A percentile compares a stretch with the other conserved stretches of the same genome.
Conservation (phyloP, 2,329 filamentous ascomycete genomes). For the Didymella keratinophila region DNA sequence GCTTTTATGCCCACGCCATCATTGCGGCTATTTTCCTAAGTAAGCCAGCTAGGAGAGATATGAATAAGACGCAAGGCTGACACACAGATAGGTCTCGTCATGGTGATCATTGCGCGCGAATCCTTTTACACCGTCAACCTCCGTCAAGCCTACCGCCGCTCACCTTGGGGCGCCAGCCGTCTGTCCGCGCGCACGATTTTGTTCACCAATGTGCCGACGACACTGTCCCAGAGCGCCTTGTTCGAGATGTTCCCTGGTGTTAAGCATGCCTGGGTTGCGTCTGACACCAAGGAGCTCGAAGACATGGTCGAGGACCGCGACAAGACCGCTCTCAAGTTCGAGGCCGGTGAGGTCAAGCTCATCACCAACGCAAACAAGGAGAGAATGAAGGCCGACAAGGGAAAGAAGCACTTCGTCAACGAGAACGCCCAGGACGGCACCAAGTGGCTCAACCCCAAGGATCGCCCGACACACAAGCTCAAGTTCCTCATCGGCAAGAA, state of each 20-base stretch:
- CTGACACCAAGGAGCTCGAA: conserved; percentile 55
- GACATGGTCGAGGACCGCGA: conserved; percentile 56
- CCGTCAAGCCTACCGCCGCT: conserved; percentile 58
- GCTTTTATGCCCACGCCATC: conserved; percentile 56
- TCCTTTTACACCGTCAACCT: conserved; percentile 58
- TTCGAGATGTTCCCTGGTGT: conserved; percentile 53
- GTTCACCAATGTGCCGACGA: conserved; percentile 57
- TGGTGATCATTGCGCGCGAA: conserved; percentile 56
- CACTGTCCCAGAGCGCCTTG: conserved; percentile 50
- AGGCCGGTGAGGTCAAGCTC: conserved; percentile 56
- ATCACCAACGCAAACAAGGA: conserved; percentile 66
- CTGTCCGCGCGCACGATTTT: conserved; percentile 58
- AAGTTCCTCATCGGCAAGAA: conserved; percentile 54
- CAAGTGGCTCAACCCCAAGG: conserved; percentile 52
- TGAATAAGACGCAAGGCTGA: conserved; percentile 6
- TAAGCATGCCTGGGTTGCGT: conserved; percentile 57
- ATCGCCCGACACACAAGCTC: conserved; percentile 52
- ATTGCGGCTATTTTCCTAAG: conserved; percentile 55
- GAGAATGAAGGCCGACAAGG: conserved; percentile 69
- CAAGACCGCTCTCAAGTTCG: conserved; percentile 53
- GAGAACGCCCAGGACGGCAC: conserved; percentile 53
- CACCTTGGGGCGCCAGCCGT: conserved; percentile 54
- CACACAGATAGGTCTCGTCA: conserved; percentile 43
- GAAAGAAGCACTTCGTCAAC: conserved; percentile 54
- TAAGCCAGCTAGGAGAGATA: conserved; percentile 11